Evolutionary conservation across 1,139 yeast genomes (phyloP), one percentile per base, ranked within the genome.

Genomic region (Hansenula sp.): DNA sequence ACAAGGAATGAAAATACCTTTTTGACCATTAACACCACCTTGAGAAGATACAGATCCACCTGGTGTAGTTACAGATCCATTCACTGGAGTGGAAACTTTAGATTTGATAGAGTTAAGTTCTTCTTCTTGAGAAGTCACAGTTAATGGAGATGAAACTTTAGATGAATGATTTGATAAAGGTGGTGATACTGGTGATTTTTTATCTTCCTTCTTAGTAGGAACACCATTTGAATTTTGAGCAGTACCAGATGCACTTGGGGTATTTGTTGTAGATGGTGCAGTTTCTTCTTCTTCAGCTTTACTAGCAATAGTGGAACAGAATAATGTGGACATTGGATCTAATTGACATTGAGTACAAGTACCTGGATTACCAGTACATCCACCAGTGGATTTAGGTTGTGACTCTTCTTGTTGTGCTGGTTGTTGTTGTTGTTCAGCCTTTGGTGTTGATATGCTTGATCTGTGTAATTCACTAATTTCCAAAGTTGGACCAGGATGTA

Each of bases 351-450:
- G 94, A 18, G 66, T 64, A 60, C 97, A 89, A 8, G 89, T 79
- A 6, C 96, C 96, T 14, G 96, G 96, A 53, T 84, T 78, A 1
- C 95, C 95, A 0, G 92, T 82, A 60, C 95, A 86, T n/a, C 78
- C 83, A 12, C 61, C 57, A 21, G 24, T 21, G 6, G 6, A 7
- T 21, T 21, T 6, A 21, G 24, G 24, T 7, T n/a, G n/a, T n/a
- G n/a, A n/a, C n/a, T 21, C 9, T 9, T 21, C 24, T 9, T 21
- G 9, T 9, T 21, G 6, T 21, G 24, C 24, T 21, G 24, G 9
- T 21, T 6, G 24, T 21, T 6, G 38, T 6, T 56, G 14, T 26
- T 21, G 9, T 6, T 29, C 21, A 17, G 34, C 45, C 13, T 41
- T 41, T 32, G 56, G 48, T 2, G 51, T 46, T 5, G 53, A 46